These are phyloP conservation scores for Fusarium torreyae DNA, from an alignment of 2,329 filamentous ascomycete genomes.

Conservation along the genomic window DNA sequence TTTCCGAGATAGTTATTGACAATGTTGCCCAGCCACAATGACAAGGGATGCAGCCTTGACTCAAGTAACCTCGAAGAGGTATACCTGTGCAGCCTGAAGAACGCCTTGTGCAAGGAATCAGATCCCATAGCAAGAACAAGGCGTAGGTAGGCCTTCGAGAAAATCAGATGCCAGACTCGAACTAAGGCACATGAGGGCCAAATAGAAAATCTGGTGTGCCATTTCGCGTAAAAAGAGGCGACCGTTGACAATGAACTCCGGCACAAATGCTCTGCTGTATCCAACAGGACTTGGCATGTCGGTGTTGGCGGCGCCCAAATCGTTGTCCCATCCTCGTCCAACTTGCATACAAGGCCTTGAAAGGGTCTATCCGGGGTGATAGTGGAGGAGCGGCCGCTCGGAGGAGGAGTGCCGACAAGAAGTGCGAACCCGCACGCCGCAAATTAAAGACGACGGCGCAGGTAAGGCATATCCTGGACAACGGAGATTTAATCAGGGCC, in stretches of 20 bases:
- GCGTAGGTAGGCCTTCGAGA: not conserved
- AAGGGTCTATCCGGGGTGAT: slow-evolving; percentile 20
- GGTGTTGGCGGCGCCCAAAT: slow-evolving; percentile 23
- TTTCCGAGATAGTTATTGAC: slow-evolving; percentile 22
- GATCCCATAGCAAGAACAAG: slow-evolving; percentile 1
- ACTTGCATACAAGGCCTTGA: slow-evolving; percentile 36
- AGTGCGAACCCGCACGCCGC: slow-evolving; percentile 14
- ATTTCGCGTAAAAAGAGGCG: slow-evolving; percentile 17
- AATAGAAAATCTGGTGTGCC: slow-evolving; percentile 35
- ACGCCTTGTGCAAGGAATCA: slow-evolving; percentile 2
- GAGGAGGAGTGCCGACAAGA: slow-evolving; percentile 19
- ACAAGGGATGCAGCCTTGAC: slow-evolving; percentile 11
- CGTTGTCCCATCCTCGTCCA: slow-evolving; percentile 34
- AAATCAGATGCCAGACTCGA: slow-evolving; percentile 12
- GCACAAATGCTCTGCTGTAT: slow-evolving; percentile 16
- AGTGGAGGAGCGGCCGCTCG: slow-evolving; percentile 39
- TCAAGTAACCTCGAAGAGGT: slow-evolving; percentile 4
- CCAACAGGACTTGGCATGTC: slow-evolving; percentile 9
- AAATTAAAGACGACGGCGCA: slow-evolving; percentile 19
- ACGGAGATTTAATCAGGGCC: slow-evolving; percentile 39
- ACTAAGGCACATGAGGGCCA: slow-evolving; percentile 33
- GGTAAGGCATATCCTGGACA: slow-evolving; percentile 12
- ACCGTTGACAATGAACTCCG: slow-evolving; percentile 20
- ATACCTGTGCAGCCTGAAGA: not conserved
- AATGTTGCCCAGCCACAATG: slow-evolving; percentile 13